A percentile compares a stretch with the other conserved stretches of the same genome.
These are phyloP conservation scores for Fusarium liriodendri DNA, from an alignment of 2,329 filamentous ascomycete species.

Conservation along the genomic window DNA sequence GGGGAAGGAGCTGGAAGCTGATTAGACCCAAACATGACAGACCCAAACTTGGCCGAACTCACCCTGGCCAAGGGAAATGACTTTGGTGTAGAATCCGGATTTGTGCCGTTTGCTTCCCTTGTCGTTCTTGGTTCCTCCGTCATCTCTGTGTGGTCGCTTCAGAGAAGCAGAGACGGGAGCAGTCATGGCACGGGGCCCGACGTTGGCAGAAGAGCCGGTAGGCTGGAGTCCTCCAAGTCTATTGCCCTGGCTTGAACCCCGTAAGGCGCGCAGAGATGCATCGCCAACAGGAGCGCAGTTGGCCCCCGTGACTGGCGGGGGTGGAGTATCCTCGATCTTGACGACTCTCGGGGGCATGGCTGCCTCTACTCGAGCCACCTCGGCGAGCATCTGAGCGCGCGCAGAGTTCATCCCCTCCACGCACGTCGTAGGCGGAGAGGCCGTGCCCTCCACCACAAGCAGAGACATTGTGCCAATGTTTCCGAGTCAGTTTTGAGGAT, in stretches of 20 bases:
- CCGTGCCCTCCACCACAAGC: not conserved
- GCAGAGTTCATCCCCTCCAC: slow-evolving; percentile 44
- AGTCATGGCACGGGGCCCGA: not conserved
- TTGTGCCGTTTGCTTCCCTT: slow-evolving; percentile 5
- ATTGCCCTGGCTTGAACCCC: not conserved
- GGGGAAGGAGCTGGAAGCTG: slow-evolving; percentile 23
- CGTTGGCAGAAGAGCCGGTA: not conserved
- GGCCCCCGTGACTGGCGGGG: slow-evolving; percentile 23
- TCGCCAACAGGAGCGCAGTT: slow-evolving; percentile 34
- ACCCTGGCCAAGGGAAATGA: slow-evolving; percentile 35
- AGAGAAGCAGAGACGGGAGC: not conserved
- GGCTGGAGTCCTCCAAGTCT: not conserved
- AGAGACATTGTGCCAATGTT: slow-evolving; percentile 3
- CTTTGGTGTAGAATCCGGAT: slow-evolving; percentile 7
- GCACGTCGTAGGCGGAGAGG: slow-evolving; percentile 2
- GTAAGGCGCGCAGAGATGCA: slow-evolving; percentile 15
- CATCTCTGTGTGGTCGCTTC: slow-evolving; percentile 17
- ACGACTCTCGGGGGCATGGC: not conserved
- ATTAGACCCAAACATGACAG: not conserved
- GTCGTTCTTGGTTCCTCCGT: not conserved
- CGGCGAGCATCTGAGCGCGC: slow-evolving; percentile 39
- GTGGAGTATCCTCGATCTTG: slow-evolving; percentile 15
- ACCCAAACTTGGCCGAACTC: not conserved
- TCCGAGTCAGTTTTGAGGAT: not conserved
- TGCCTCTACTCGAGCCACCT: slow-evolving; percentile 23